Base-by-base conservation (phyloP, 73 alveolate genomes). In the Symbiodinium natans region DNA sequence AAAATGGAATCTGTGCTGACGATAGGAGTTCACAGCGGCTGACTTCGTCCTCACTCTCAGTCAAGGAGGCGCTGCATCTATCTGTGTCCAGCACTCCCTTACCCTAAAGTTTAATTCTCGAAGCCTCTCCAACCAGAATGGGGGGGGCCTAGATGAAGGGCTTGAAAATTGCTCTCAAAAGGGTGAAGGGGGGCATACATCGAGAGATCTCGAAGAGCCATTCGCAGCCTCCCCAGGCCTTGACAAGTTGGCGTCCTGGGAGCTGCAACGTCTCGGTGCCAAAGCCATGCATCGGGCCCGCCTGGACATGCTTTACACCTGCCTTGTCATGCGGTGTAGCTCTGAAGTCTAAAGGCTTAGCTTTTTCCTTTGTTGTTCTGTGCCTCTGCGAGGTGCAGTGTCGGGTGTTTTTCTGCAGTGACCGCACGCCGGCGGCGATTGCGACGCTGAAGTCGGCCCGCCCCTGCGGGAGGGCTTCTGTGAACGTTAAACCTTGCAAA, bases 31-130 rank as follows among this genome's bases (percentile, higher is more conserved):
- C 17, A 34, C 40, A 40, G 33, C 75, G 68, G 86, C 95, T 27
- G 86, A 88, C 48, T 88, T 59, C 43, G 95, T 88, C 46, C 41
- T 88, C 80, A 88, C 95, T 39, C 43, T 88, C 42, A 88, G 95
- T 29, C 95, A 88, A 63, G 95, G 95, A 88, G 95, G 95, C 86
- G 41, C 25, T 71, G 34, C 11, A 31, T 23, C 38, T 29, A 2
- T 71, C 39, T 0, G 10, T 1, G 31, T 1, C 10, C 3, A 17
- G 31, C 11, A 25, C 36, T 63, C 39, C 17, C 59, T 13, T 21
- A 46, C 25, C 59, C 59, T 13, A n/a, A n/a, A n/a, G n/a, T n/a
- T n/a, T n/a, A n/a, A n/a, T n/a, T n/a, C n/a, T n/a, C n/a, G n/a
- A n/a, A n/a, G n/a, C n/a, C n/a, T n/a, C n/a, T n/a, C n/a, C 75